Percentiles rank a stretch among this genome's conserved stretches.
Evolutionary conservation across 2,329 filamentous ascomycete species (phyloP).

Genomic region (Hypoxylon sp.): DNA sequence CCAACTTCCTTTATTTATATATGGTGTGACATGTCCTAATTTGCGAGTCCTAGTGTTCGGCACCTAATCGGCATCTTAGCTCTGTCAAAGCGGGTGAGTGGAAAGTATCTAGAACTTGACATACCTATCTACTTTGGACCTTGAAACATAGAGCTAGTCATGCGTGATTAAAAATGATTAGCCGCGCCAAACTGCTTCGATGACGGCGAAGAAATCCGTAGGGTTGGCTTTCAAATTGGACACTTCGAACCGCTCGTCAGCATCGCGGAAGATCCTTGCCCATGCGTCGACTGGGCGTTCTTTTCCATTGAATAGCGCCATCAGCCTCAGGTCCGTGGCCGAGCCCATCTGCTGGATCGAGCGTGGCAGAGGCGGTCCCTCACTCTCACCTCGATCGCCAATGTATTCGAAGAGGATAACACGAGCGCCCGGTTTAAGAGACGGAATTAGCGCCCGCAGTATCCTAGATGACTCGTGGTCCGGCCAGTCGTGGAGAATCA

Average conservation of each 20-base stretch:
- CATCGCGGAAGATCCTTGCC: constrained; percentile 61
- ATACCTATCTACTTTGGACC: not conserved
- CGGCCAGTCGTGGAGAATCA: constrained; percentile 71
- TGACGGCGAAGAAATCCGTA: constrained; percentile 56
- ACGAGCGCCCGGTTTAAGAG: constrained; percentile 61
- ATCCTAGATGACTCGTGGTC: constrained; percentile 61
- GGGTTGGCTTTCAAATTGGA: constrained; percentile 56
- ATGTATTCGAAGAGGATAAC: constrained; percentile 59
- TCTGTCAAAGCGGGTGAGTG: constrained; percentile 4
- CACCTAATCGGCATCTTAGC: not conserved
- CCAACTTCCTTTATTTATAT: constrained; percentile 7
- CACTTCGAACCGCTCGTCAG: constrained; percentile 64
- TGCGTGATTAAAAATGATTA: constrained; percentile 8
- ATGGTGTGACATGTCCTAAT: constrained; percentile 5
- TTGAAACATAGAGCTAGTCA: not conserved
- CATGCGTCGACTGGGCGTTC: constrained; percentile 64
- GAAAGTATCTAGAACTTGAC: not conserved
- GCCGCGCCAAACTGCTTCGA: constrained; percentile 58
- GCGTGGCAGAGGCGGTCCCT: constrained; percentile 52
- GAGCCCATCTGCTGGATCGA: constrained; percentile 59
- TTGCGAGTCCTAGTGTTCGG: not conserved
- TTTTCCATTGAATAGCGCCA: constrained; percentile 65
- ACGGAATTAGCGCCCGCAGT: constrained; percentile 60
- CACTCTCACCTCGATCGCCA: constrained; percentile 54
- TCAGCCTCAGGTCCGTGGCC: constrained; percentile 65